phyloP scores from a whole-genome alignment of 2,329 filamentous ascomycete species.

The Colletotrichum gigasporum region DNA sequence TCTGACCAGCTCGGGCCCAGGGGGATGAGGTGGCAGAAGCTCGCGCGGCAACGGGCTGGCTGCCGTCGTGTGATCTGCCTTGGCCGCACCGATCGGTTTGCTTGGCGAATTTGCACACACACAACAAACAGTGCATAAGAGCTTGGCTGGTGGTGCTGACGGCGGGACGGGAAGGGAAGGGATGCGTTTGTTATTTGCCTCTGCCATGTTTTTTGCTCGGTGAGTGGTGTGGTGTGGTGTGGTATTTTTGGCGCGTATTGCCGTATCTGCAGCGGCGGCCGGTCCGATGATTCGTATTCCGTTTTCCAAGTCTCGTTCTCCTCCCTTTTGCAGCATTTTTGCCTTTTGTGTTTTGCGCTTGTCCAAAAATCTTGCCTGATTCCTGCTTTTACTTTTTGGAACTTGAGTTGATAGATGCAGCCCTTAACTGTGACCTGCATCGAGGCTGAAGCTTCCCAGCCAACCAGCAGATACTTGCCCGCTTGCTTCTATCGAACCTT shows the following conservation, averaged over 20 bases:
- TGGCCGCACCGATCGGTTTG: conserved; percentile 28
- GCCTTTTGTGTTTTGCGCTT: too few species aligned
- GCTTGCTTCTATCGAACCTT: neutral
- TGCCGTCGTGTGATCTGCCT: conserved; percentile 29
- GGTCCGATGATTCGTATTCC: neutral
- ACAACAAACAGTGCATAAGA: neutral
- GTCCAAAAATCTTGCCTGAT: too few species aligned
- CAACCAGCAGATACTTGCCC: too few species aligned
- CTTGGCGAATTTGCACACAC: conserved; percentile 19
- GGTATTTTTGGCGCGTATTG: neutral
- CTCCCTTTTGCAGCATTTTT: too few species aligned
- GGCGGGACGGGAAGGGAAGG: too few species aligned
- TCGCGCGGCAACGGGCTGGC: neutral
- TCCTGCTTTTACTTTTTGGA: too few species aligned
- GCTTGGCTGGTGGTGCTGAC: neutral
- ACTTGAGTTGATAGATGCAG: too few species aligned
- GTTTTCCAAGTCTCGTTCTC: neutral
- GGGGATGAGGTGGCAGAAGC: too few species aligned
- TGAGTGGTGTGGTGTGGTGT: too few species aligned
- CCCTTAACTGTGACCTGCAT: too few species aligned
- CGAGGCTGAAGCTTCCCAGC: too few species aligned
- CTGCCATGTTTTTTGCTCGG: neutral
- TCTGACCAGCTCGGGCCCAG: neutral
- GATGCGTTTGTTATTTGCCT: neutral
- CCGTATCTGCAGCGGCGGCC: conserved; percentile 1